These are phyloP conservation scores for Penicillium glabrum DNA, from an alignment of 2,329 filamentous ascomycete species.

Conservation along the genomic window DNA sequence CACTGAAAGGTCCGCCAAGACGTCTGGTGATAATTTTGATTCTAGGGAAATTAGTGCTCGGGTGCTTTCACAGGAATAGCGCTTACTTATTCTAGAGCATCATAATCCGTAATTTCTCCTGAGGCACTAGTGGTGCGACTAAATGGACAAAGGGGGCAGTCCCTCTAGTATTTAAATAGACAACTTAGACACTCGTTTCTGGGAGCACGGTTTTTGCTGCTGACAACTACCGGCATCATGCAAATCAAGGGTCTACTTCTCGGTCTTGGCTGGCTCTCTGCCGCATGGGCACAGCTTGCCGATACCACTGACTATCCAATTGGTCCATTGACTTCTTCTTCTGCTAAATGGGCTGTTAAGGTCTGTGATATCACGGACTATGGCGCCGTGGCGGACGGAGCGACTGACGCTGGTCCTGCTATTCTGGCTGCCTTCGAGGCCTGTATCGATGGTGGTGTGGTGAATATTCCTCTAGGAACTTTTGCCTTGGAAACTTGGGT, in stretches of 20 bases:
- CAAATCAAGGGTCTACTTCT: conserved; percentile 1
- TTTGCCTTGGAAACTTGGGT: conserved; percentile 52
- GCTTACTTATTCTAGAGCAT: not conserved
- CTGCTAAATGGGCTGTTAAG: conserved; percentile 15
- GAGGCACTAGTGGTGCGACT: not conserved
- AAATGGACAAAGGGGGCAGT: not conserved
- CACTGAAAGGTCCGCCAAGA: not conserved
- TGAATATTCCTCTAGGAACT: conserved; percentile 50
- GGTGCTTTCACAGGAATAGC: not conserved
- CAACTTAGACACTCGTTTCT: not conserved
- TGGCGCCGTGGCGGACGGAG: conserved; percentile 50
- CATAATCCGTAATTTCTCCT: not conserved
- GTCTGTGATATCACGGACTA: conserved; percentile 53
- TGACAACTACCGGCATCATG: conserved; percentile 1
- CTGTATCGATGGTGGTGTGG: conserved; percentile 51
- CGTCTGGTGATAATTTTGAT: not conserved
- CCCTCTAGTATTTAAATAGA: not conserved
- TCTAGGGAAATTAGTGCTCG: conserved; percentile 1
- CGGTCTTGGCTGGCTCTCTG: conserved; percentile 3
- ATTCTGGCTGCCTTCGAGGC: conserved; percentile 13
- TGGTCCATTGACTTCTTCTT: conserved; percentile 4
- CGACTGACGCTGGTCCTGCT: conserved; percentile 37
- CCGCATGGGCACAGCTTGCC: conserved; percentile 5
- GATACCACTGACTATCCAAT: conserved; percentile 8
- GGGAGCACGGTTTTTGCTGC: not conserved